Base-by-base conservation (phyloP, 352 stramenopile genomes). In the Pythium chondricola region DNA sequence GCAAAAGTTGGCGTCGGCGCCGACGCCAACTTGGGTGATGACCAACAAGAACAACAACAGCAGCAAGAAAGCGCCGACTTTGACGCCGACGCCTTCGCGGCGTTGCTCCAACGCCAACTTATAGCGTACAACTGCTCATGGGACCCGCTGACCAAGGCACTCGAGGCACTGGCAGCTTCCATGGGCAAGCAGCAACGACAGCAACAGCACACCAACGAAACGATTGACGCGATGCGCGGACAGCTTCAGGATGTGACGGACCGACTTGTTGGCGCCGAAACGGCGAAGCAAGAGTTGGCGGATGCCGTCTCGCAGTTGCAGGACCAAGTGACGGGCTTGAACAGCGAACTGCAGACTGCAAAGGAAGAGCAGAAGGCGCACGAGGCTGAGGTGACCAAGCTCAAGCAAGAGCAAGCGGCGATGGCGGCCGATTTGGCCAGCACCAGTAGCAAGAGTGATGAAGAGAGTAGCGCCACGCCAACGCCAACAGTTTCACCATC, bases 111-210 rank as follows among this genome's bases (percentile, higher is more conserved):
- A 44, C 69, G 74, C 20, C 71, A 87, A 18, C 47, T 93, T 7
- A 81, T 90, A 26, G 58, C 74, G 43, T 88, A 86, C 60, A 85
- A 55, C 20, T 53, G 86, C 21, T 83, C 81, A 41, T 86, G 80
- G 75, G 74, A 85, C 27, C 81, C 81, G 24, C 49, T 93, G 13
- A 63, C 82, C 39, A 80, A 83, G 43, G 73, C 73, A 10, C 61
- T 93, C 1, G 63, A 82, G 50, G 56, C 72, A 35, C 56, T 93
- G 14, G 74, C 72, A 3, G 41, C 46, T 6, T 79, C 75, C 10
- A 71, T 87, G 47, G 61, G 63, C 6, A 71, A 65, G 17, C 77
- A 89, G 33, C 71, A 88, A 33, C 60, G 56, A 18, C 53, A 43
- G 13, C 69, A 82, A 40, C 56, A 65, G 42, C 62, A 14, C 52